Evolutionary conservation across 306 rosid species (phyloP).

Genomic region (Morella rubra): DNA sequence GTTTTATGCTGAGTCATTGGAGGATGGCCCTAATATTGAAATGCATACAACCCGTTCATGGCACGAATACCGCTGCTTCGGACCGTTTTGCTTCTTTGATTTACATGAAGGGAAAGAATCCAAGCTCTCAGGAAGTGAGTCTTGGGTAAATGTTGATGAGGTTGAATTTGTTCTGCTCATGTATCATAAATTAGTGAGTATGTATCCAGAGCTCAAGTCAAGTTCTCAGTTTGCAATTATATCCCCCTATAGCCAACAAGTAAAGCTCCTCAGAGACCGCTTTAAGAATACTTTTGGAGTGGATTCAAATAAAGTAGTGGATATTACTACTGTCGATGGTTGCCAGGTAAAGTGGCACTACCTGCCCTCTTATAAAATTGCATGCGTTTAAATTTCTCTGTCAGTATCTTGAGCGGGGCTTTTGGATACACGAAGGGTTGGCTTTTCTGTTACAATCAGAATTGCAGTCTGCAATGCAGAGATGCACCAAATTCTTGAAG

Average conservation of each 20-base stretch:
- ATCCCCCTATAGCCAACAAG: constrained; percentile 87
- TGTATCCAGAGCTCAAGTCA: constrained; percentile 68
- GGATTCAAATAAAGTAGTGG: constrained; percentile 74
- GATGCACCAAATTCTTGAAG: not conserved
- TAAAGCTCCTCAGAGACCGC: constrained; percentile 69
- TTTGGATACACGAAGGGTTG: not conserved
- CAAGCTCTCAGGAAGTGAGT: constrained; percentile 68
- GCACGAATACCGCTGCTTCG: constrained; percentile 81
- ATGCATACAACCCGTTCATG: constrained; percentile 60
- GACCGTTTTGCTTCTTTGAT: constrained; percentile 87
- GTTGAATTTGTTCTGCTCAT: constrained; percentile 79
- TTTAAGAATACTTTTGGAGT: constrained; percentile 69
- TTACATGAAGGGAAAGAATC: constrained; percentile 74
- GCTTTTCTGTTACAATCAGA: not conserved
- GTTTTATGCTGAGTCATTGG: constrained; percentile 74
- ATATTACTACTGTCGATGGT: constrained; percentile 87
- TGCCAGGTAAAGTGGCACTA: constrained; percentile 71
- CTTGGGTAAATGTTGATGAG: constrained; percentile 75
- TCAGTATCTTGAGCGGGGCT: not conserved
- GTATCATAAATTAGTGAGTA: constrained; percentile 67
- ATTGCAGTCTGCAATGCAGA: not conserved
- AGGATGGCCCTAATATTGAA: constrained; percentile 66
- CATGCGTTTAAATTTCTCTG: not conserved
- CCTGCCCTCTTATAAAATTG: constrained; percentile 3
- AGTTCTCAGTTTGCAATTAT: constrained; percentile 78